Evolutionary conservation across 176 grass and related monocot species (phyloP).

Genomic region (Raddia distichophylla): DNA sequence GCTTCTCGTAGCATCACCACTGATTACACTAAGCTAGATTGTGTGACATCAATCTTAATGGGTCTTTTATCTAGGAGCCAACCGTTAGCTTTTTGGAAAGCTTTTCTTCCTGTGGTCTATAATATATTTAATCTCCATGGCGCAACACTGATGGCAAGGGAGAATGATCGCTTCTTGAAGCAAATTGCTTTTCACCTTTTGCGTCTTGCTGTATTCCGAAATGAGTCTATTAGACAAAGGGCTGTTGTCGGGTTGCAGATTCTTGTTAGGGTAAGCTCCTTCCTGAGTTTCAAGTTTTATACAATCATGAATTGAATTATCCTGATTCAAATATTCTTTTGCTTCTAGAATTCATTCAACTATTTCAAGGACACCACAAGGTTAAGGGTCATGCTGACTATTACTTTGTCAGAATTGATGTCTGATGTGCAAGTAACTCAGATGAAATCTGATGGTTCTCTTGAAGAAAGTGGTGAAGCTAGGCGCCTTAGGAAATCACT

Average conservation of each 20-base stretch:
- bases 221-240: constrained; percentile 84
- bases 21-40: constrained; percentile 94
- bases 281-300: constrained; percentile 40
- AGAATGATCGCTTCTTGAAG: constrained; percentile 99
- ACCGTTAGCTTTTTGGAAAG: constrained; percentile 90
- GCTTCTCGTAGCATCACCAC: constrained; percentile 82
- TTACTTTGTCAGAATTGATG: constrained; percentile 95
- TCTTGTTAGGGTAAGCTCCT: constrained; percentile 85
- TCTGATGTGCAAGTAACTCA: constrained; percentile 98
- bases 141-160: constrained; percentile 90
- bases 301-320: constrained; percentile 35
- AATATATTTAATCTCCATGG: constrained; percentile 91
- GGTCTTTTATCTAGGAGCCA: constrained; percentile 88
- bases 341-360: constrained; percentile 81
- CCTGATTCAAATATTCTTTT: constrained; percentile 54
- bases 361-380: constrained; percentile 92
- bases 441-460: constrained; percentile 91
- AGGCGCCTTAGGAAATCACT: constrained; percentile 85
- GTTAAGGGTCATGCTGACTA: constrained; percentile 97
- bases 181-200: constrained; percentile 98
- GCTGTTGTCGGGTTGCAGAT: constrained; percentile 89
- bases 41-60: constrained; percentile 83
- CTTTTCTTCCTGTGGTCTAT: constrained; percentile 79
- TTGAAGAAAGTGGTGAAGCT: constrained; percentile 97
- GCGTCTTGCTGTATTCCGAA: constrained; percentile 91